Evolutionary conservation across 192 early-diverging fungal species (phyloP).

Genomic region (Backusella luteola): DNA sequence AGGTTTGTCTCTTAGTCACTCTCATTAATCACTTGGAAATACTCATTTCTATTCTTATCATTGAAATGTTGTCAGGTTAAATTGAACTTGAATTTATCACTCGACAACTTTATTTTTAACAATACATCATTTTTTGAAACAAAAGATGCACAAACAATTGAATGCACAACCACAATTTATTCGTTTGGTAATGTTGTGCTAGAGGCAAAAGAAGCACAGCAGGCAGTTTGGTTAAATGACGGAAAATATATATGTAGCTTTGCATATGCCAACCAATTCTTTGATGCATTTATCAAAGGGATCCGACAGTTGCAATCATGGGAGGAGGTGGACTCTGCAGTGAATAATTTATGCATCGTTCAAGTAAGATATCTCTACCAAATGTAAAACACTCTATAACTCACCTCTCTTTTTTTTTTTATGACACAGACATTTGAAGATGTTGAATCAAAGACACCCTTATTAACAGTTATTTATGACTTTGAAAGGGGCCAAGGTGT

Average conservation of each 20-base stretch:
- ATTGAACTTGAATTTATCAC: constrained; percentile 39
- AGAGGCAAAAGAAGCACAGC: constrained; percentile 45
- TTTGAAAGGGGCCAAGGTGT: constrained; percentile 53
- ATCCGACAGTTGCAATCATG: constrained; percentile 36
- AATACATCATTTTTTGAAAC: constrained; percentile 46
- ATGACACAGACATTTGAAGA: constrained; percentile 35
- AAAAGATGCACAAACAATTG: constrained; percentile 36
- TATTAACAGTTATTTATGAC: constrained; percentile 50
- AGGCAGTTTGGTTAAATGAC: constrained; percentile 36
- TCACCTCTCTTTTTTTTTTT: not conserved
- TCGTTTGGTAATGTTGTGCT: constrained; percentile 48
- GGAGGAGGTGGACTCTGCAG: constrained; percentile 49
- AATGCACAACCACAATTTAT: constrained; percentile 47
- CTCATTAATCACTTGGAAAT: not conserved
- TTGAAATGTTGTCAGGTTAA: constrained; percentile 32
- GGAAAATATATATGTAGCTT: constrained; percentile 44
- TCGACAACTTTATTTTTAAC: constrained; percentile 40
- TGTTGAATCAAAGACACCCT: constrained; percentile 20
- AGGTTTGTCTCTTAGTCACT: constrained; percentile 14
- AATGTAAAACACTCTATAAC: not conserved
- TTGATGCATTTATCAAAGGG: constrained; percentile 50
- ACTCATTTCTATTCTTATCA: not conserved
- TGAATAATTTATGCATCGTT: constrained; percentile 46
- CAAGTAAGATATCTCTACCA: constrained; percentile 31
- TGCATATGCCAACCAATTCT: constrained; percentile 55